Base-by-base conservation (phyloP, 495 filamentous ascomycete species). In the Corynascus novoguineensis region DNA sequence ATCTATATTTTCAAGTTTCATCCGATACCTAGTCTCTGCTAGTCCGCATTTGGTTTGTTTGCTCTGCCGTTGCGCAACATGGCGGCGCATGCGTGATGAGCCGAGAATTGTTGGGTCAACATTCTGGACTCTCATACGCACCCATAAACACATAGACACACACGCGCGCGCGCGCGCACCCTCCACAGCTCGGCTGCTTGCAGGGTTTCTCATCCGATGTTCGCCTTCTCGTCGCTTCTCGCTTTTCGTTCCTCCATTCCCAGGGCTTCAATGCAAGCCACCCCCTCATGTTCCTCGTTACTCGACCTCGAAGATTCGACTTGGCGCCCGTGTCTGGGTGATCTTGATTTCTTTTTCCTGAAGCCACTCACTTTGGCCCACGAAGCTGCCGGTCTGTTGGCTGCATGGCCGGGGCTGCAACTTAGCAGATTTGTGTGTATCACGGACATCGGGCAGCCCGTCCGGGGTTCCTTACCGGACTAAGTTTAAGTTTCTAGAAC, bases 341-440 rank as follows among this genome's bases (percentile, higher is more conserved):
- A 42, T 61, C 59, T 44, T 47, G 53, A 53, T 57, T 57, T 58
- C 21, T 32, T 41, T 50, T 44, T 44, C 42, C 22, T 12, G 15
- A 40, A 58, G 34, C 59, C 49, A 58, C 48, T n/a, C 31, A 32
- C 17, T 15, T 17, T 8, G 31, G 32, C 15, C 48, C 41, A 50
- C 47, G 44, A 40, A 32, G 34, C 48, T 29, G 53, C 55, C 55
- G 50, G 50, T 35, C 28, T 9, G 45, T 28, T 55, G 31, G 22
- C 9, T 45, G 38, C 40, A 5, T 1, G 19, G 31, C 24, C 29
- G 10, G 34, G n/a, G 24, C n/a, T 28, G 24, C 40, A 4, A 47
- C 35, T 15, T n/a, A 10, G 24, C 12, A 22, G 7, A 10, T 27
- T 51, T 22, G 31, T 19, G 28, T 35, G 29, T 35, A 19, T 49